phyloP scores from a whole-genome alignment of 768 basidiomycete species.

The Tylopilus sp. region DNA sequence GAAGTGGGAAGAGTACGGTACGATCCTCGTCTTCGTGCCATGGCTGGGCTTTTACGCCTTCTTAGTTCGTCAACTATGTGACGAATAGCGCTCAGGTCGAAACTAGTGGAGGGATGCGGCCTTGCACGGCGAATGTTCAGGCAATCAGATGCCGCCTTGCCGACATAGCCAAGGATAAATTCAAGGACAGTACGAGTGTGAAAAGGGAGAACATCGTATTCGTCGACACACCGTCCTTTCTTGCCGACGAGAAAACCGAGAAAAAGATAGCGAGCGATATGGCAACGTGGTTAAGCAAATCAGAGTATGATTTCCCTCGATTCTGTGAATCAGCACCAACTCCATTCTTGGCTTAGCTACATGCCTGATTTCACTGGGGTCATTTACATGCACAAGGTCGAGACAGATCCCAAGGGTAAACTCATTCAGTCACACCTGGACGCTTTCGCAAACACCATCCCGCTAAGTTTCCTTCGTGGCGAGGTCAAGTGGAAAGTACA shows the following conservation, averaged over 20 bases:
- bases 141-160: conserved; percentile 15
- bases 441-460: conserved; percentile 6
- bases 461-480: neutral
- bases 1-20: conserved; percentile 20
- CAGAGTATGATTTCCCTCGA: neutral
- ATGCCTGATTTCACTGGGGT: conserved; percentile 5
- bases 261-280: neutral
- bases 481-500: neutral
- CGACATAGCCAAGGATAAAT: neutral
- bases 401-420: neutral
- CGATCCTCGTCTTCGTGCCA: neutral
- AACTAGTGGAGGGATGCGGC: neutral
- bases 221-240: conserved; percentile 23
- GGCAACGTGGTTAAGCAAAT: conserved; percentile 4
- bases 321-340: neutral
- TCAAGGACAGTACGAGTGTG: neutral
- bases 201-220: conserved; percentile 13
- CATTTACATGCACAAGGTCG: conserved; percentile 19
- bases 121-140: neutral
- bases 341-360: conserved; percentile 1
- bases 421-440: conserved; percentile 4
- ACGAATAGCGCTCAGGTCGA: neutral
- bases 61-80: conserved; percentile 10
- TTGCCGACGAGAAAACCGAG: neutral
- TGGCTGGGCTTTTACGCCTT: neutral